Evolutionary conservation across 164 flowering plant genomes (phyloP).

Genomic region (Magnolia changhungtana): DNA sequence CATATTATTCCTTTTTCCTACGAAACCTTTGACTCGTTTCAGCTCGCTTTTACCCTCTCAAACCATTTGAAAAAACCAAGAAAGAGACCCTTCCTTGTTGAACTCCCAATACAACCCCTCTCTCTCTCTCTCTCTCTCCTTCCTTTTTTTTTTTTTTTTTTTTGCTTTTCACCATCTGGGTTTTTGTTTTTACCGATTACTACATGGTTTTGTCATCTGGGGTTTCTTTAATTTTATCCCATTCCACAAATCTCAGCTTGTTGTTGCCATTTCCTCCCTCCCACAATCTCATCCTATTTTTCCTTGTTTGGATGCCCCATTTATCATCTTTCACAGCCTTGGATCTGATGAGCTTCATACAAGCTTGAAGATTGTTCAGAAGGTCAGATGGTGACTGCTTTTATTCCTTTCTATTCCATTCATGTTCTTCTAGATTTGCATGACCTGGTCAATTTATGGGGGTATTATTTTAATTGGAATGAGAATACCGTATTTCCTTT

Average conservation of each 20-base stretch:
- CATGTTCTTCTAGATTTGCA: background rate
- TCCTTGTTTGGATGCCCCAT: background rate
- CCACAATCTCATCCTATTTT: conserved; percentile 4
- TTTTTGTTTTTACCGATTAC: background rate
- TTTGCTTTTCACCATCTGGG: background rate
- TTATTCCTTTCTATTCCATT: conserved; percentile 5
- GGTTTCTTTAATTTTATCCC: background rate
- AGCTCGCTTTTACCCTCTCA: conserved; percentile 29
- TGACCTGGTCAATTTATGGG: background rate
- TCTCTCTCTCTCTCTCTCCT: background rate
- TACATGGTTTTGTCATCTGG: conserved; percentile 5
- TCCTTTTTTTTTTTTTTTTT: background rate
- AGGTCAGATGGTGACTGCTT: conserved; percentile 20
- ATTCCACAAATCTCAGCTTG: conserved; percentile 1
- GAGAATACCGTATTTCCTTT: background rate
- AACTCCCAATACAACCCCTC: background rate
- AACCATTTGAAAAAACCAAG: conserved; percentile 36
- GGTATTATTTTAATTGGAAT: background rate
- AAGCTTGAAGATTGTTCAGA: conserved; percentile 3
- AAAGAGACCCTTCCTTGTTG: conserved; percentile 15
- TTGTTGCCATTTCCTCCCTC: background rate
- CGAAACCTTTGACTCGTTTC: conserved; percentile 11
- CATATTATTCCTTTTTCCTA: conserved; percentile 1
- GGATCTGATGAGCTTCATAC: conserved; percentile 7
- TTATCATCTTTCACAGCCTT: background rate